Evolutionary conservation across 163 green algal genomes (phyloP).

Genomic region (Chlorella variabilis): DNA sequence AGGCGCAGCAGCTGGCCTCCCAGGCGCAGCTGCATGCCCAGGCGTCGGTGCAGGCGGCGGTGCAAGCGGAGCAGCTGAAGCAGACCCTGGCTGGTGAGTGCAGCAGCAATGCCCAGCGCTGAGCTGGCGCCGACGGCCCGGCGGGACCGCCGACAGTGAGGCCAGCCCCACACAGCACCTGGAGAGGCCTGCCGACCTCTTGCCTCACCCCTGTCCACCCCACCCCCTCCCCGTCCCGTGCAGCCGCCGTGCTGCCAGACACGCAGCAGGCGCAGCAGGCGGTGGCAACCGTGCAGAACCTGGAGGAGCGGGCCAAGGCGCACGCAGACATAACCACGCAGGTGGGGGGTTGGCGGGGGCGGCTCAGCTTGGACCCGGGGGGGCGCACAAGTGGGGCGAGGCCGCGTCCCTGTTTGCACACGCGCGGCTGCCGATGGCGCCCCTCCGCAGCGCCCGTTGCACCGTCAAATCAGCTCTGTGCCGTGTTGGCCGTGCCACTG

Average conservation of each 20-base stretch:
- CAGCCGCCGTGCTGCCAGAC: constrained; percentile 36
- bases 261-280: constrained; percentile 34
- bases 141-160: no score
- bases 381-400: background rate
- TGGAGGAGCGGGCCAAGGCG: constrained; percentile 45
- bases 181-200: no score
- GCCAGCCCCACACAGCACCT: no score
- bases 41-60: constrained; percentile 47
- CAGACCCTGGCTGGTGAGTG: constrained; percentile 33
- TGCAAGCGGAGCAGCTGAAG: constrained; percentile 55
- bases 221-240: background rate
- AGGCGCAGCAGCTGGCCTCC: constrained; percentile 46
- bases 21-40: constrained; percentile 55
- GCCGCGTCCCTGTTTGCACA: background rate
- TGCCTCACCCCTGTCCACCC: background rate
- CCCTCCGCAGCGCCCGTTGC: no score
- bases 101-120: no score
- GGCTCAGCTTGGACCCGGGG: background rate
- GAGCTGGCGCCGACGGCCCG: no score
- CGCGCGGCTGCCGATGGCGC: background rate
- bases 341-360: background rate
- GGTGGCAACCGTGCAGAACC: constrained; percentile 36
- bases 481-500: no score
- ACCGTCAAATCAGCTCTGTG: no score
- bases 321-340: constrained; percentile 47